Evolutionary conservation across 139 green algal species (phyloP), one percentile per base, ranked within the genome.

Genomic region (Deuterostichococcus epilithicus): DNA sequence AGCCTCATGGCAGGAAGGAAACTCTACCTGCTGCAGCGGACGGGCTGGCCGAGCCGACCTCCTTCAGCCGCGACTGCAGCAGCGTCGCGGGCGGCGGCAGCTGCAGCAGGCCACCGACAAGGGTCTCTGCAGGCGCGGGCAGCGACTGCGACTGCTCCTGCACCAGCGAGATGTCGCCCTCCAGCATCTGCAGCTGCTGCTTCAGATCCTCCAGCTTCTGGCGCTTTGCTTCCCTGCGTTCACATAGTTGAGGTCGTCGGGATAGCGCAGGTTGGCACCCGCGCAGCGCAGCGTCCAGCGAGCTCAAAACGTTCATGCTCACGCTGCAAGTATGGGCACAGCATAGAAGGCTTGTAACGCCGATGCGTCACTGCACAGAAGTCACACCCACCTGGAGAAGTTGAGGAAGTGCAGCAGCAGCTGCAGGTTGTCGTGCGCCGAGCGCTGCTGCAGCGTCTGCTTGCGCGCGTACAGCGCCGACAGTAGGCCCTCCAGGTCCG

Each of bases 331-430:
- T n/a, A n/a, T n/a, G n/a, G n/a, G n/a, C n/a, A n/a, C n/a, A n/a
- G n/a, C n/a, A n/a, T n/a, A n/a, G n/a, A n/a, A n/a, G n/a, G n/a
- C 60, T 25, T 45, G 6, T n/a, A 60, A 36, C 28, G 23, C 58
- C 33, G 34, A 15, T 58, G 3, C 67, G n/a, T 4, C 35, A 35
- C 20, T 44, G 23, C 25, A 47, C 33, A 52, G 6, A 33, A 58
- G 37, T 37, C 70, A 37, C 45, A 20, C 79, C 36, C 70, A 89
- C 88, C 81, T 89, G 35, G 88, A 85, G 45, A 90, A 83, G 59
- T 91, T 81, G 70, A 97, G 81, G 77, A 97, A 96, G 34, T 90
- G 84, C 52, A 92, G 85, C 70, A 97, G 81, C 74, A 97, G 85
- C 70, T 91, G 78, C 81, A 95, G 75, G 37, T 82, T 81, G 69